These are phyloP conservation scores for Phytopythium sindhum DNA, from an alignment of 352 stramenopile species.

Conservation along the genomic window DNA sequence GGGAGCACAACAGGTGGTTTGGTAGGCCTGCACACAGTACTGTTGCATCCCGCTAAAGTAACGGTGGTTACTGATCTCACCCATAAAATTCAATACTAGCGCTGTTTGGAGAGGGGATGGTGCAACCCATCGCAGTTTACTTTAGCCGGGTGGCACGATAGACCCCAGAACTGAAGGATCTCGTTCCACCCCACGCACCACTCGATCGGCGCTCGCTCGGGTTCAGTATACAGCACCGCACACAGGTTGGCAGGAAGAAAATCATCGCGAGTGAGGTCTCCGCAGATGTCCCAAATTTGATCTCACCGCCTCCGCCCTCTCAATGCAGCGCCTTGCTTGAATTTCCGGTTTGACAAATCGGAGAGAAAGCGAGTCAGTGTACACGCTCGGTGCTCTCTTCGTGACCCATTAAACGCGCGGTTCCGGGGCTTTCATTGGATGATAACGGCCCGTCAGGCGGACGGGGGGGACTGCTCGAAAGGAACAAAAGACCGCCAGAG, in stretches of 20 bases:
- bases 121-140: background rate
- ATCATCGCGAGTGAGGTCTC: background rate
- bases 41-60: conserved; percentile 14
- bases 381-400: background rate
- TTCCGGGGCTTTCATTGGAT: background rate
- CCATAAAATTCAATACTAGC: conserved; percentile 20
- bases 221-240: background rate
- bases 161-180: conserved; percentile 4
- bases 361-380: conserved; percentile 1
- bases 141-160: background rate
- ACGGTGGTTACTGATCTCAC: conserved; percentile 20
- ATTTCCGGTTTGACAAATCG: conserved; percentile 6
- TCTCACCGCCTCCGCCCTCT: background rate
- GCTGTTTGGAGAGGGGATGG: conserved; percentile 1
- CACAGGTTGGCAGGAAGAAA: background rate
- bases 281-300: background rate
- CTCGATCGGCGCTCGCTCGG: background rate
- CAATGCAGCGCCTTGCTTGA: conserved; percentile 1
- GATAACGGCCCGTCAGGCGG: background rate
- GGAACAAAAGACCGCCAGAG: conserved; percentile 8
- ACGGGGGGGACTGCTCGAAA: background rate
- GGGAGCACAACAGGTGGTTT: background rate
- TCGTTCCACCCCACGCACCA: conserved; percentile 1
- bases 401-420: conserved; percentile 3
- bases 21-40: conserved; percentile 14